Evolutionary conservation across 768 basidiomycete species (phyloP).

Genomic region (Pulveroboletus frians): DNA sequence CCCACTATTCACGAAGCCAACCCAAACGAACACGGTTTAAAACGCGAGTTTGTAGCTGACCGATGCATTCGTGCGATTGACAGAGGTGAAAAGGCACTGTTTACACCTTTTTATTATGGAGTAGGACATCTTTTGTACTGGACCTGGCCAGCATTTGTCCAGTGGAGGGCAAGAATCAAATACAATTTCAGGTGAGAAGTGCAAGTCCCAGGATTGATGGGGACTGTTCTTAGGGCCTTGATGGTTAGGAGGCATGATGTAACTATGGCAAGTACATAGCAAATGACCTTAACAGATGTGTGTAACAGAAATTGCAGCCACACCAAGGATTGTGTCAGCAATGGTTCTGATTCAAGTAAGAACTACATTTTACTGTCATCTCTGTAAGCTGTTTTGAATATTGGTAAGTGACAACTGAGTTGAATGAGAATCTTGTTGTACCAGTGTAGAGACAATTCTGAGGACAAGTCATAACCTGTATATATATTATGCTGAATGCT

Average conservation of each 20-base stretch:
- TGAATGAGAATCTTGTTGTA: no score
- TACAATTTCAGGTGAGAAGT: constrained; percentile 46
- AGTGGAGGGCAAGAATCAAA: constrained; percentile 55
- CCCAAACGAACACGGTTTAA: constrained; percentile 55
- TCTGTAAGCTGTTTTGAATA: no score
- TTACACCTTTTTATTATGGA: constrained; percentile 48
- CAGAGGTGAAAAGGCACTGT: constrained; percentile 48
- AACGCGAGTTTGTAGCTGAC: constrained; percentile 52
- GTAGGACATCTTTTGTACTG: constrained; percentile 57
- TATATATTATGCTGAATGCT: no score
- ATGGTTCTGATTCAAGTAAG: no score
- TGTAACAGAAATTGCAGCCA: no score
- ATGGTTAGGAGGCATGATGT: background rate
- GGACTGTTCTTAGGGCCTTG: background rate
- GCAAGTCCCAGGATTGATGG: no score
- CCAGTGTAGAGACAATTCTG: no score
- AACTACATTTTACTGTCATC: no score
- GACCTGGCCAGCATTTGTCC: constrained; percentile 55
- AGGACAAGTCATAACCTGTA: no score
- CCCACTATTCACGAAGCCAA: constrained; percentile 38
- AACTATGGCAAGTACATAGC: background rate
- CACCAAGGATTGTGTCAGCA: no score
- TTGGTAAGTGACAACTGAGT: no score
- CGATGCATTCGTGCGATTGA: constrained; percentile 61
- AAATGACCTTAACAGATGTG: background rate